Evolutionary conservation across 805 yeast genomes (phyloP), one percentile per base, ranked within the genome.

Genomic region (Wickerhamomyces xylosicus): DNA sequence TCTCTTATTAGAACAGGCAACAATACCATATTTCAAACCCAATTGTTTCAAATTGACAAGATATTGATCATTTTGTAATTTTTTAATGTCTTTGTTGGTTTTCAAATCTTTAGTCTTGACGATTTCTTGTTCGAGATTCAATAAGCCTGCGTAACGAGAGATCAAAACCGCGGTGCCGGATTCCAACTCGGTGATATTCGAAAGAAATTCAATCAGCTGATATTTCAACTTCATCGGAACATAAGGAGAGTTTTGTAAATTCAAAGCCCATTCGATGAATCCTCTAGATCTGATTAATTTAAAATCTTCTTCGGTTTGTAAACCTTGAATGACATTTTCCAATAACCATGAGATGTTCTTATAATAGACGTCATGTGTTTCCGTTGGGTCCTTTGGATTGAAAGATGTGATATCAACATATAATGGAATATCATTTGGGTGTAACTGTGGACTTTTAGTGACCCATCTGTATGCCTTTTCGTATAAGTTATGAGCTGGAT

Each of bases 401-500:
- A 57, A 40, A 3, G 56, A 56, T 7, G 53, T 47, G 25, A 59
- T 56, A 17, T 51, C 59, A 28, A 50, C 54, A 39, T 54, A 60
- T 20, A 74, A 47, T 3, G 79, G 78, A 5, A 74, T 48, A 14
- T 71, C 76, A 38, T 57, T 55, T 0, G 52, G 37, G 31, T 58
- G 58, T 15, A 74, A 47, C 16, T 53, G 47, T 22, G 71, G 67
- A n/a, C 57, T 53, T 37, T 60, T 62, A 27, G 85, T 61, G 10
- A 87, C 66, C 69, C 77, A 85, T 42, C 79, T 71, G 48, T 68
- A 74, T 0, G 76, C 74, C 47, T 75, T 74, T 45, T 87, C 95
- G 56, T 80, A 84, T 17, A 90, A 56, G 48, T 68, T 70, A 45
- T 85, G 90, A 0, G 78, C 74, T 0, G 97, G 95, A 44, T 79